A percentile compares a stretch with the other conserved stretches of the same genome.
Evolutionary conservation across 73 alveolate genomes (phyloP).

Genomic region (Strombidium stylifer): DNA sequence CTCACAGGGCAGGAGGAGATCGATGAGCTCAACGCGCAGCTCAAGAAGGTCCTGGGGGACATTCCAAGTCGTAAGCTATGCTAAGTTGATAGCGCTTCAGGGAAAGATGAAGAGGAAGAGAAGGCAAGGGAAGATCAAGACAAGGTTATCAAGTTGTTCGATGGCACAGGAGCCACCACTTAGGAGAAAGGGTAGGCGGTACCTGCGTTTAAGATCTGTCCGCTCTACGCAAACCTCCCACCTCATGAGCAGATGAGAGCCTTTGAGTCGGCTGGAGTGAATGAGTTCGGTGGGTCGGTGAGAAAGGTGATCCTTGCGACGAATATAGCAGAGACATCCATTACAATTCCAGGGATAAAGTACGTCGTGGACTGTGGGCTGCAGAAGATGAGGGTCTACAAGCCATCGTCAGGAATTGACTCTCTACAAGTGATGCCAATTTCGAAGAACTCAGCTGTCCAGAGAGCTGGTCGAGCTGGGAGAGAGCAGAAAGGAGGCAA

Average conservation of each 20-base stretch:
- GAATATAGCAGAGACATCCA: slow-evolving; percentile 94
- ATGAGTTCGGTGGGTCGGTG: no score
- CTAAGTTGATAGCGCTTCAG: not conserved
- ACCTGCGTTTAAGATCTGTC: slow-evolving; percentile 71
- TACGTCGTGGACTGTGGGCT: slow-evolving; percentile 93
- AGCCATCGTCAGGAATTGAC: slow-evolving; percentile 86
- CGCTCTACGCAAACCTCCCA: slow-evolving; percentile 91
- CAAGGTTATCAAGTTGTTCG: no score
- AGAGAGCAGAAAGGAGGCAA: slow-evolving; percentile 72
- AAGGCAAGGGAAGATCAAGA: no score
- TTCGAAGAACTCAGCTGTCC: slow-evolving; percentile 67
- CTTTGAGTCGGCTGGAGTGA: slow-evolving; percentile 52
- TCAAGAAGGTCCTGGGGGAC: slow-evolving; percentile 66
- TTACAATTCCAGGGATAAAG: slow-evolving; percentile 91
- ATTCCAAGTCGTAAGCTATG: not conserved
- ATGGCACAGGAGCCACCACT: no score
- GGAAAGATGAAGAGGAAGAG: no score
- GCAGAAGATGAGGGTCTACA: slow-evolving; percentile 78
- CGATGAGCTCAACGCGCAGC: no score
- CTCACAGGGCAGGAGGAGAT: slow-evolving; percentile 97
- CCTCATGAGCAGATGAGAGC: slow-evolving; percentile 85
- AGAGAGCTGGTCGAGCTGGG: slow-evolving; percentile 86
- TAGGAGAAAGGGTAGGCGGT: slow-evolving; percentile 36
- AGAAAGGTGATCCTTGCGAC: slow-evolving; percentile 68
- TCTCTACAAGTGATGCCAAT: slow-evolving; percentile 82